Evolutionary conservation across 2,329 filamentous ascomycete genomes (phyloP), one percentile per base, ranked within the genome.

Genomic region (Aphanoascus verrucosus): DNA sequence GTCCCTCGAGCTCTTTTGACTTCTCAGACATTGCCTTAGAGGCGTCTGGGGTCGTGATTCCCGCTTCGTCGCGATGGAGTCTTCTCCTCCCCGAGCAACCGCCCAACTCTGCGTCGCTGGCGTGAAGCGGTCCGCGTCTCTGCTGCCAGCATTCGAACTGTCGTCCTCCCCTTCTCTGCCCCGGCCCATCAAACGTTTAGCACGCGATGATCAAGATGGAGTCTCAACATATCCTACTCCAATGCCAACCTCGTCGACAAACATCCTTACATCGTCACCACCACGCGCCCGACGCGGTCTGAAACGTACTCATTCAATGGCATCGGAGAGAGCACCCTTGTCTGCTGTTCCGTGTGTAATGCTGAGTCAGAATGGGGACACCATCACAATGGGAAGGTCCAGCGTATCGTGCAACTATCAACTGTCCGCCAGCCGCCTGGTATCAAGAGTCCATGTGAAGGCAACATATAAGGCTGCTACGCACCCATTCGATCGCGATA

Each of bases 391-490:
- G 85, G 93, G 93, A 58, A 82, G 93, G 60, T 96, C 90, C 5
- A 95, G 88, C 72, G 91, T 88, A 70, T 94, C 90, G 12, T 94
- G 89, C n/a, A 83, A 96, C 66, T 93, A 91, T 68, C 91, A 96
- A 71, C 79, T 98, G 12, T 93, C 93, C 23, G 82, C 88, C 61
- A 95, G 94, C 72, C 86, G 89, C 45, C 81, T 94, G 56, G 88
- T 98, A 58, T 97, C 93, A 64, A 85, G 93, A 65, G 82, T 97
- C 20, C 93, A 98, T 67, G 86, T 96, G 69, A 85, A 88, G 71
- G 90, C 89, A 58, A 81, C 83, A 51, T 98, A 90, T 68, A 80
- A 91, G 58, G 78, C 85, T 19, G 81, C 87, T 11, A 72, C 77
- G 17, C 77, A 80, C 53, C 79, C 79, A 4, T 78, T 87, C 62